Percentiles rank a stretch among this genome's conserved stretches.
Conservation (phyloP, 345 rosid species). For the Hevea brasiliensis region DNA sequence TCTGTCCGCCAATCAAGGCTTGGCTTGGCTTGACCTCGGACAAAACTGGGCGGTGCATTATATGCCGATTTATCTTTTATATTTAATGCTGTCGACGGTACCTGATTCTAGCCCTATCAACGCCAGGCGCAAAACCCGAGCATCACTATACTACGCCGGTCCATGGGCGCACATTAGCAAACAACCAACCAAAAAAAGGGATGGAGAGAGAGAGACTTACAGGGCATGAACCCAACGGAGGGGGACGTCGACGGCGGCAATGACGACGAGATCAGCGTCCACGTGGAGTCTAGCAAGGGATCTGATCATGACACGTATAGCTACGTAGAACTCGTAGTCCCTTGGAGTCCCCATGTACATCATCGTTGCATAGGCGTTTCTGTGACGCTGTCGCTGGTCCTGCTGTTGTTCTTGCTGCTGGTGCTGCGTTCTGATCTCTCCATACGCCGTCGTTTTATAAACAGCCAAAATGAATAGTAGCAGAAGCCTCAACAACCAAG, state of each 20-base stretch:
- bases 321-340: conserved; percentile 95
- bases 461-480: conserved; percentile 2
- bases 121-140: not conserved
- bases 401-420: not conserved
- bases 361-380: conserved; percentile 94
- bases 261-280: conserved; percentile 91
- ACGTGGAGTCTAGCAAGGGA: conserved; percentile 62
- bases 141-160: not conserved
- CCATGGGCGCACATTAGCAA: conserved; percentile 9
- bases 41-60: conserved; percentile 3
- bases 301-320: conserved; percentile 87
- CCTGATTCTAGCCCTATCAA: not conserved
- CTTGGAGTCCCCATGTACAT: conserved; percentile 99
- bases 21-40: not conserved
- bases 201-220: conserved; percentile 44
- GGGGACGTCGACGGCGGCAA: conserved; percentile 94
- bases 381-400: conserved; percentile 37
- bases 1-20: not conserved
- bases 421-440: conserved; percentile 3
- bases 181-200: not conserved
- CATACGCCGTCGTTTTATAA: conserved; percentile 20
- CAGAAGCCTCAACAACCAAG: conserved; percentile 4
- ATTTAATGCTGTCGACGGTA: not conserved
- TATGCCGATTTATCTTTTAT: no score
- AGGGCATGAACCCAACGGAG: conserved; percentile 66